Base-by-base conservation (phyloP, 1,284 basidiomycete genomes). In the Chalciporus sp. region DNA sequence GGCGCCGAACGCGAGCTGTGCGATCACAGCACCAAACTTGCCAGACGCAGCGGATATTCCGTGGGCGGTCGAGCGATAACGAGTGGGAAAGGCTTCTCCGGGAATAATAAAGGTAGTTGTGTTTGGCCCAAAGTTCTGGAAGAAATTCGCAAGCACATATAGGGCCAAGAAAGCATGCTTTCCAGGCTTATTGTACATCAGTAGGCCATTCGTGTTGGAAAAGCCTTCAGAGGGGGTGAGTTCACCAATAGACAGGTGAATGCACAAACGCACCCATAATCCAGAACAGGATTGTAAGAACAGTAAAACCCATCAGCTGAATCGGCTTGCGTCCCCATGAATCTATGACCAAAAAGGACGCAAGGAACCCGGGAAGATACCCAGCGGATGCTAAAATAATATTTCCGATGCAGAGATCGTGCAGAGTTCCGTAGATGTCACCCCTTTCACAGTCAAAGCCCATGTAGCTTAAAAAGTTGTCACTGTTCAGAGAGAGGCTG, bases 51-150 rank as follows among this genome's bases (percentile, higher is more conserved):
- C 29, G 10, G 10, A 11, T 23, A 23, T 23, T 23, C 23, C 23
- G 23, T 23, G 23, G 23, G 23, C 23, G 23, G 87, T 88, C 1
- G 84, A 80, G 46, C 86, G 78, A 72, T 88, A 88, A 33, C 88
- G 79, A 4, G 88, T 90, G 1, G 89, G 88, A 78, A 90, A 91
- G 28, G 76, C 79, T 67, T 91, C 87, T 4, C 81, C 85, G 26
- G 90, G 89, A 40, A 90, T 72, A 58, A 90, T 62, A 58, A 79
- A 91, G 11, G 88, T 90, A 2, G 88, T 90, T 3, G 85, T 83
- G 73, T 90, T 91, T 33, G 89, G 85, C 3, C 88, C 86, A 61
- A 81, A 82, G 61, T 80, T 81, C 51, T 75, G 73, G 67, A 80
- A 81, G 63, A 82, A 81, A 63, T 76, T 80, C 45, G 83, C 72